These are phyloP conservation scores for Ocimum tenuiflorum DNA, from an alignment of 257 asterid genomes.

Conservation along the genomic window DNA sequence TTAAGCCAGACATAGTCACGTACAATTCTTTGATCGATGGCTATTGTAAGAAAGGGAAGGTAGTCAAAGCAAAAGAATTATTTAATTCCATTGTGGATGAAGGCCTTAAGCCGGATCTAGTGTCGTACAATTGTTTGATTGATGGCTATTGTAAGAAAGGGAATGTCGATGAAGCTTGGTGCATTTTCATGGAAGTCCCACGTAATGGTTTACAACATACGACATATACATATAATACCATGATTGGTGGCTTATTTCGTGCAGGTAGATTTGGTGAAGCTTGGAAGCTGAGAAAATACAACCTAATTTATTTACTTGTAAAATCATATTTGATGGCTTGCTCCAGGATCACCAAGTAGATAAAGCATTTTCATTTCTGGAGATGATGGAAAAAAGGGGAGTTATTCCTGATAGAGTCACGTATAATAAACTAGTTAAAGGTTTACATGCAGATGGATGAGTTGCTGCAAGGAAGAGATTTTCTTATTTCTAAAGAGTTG, in stretches of 20 bases:
- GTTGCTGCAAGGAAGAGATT: neutral
- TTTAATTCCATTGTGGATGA: no score
- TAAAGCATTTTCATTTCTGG: neutral
- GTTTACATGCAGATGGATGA: neutral
- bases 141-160: no score
- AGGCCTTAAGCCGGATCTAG: no score
- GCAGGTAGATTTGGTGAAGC: neutral
- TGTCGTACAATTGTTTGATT: no score
- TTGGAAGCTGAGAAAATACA: neutral
- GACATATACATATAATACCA: neutral
- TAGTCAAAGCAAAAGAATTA: no score
- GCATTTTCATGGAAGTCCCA: neutral
- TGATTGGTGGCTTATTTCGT: neutral
- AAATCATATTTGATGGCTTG: neutral
- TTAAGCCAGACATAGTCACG: no score
- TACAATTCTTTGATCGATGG: no score
- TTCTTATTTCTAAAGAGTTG: conserved; percentile 4
- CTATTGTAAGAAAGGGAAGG: no score
- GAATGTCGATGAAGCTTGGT: no score
- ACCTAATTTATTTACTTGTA: neutral
- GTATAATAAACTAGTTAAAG: neutral
- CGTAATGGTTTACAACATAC: neutral
- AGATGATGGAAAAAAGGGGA: conserved; percentile 1
- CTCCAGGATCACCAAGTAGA: neutral
- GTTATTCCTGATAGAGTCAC: no score